Evolutionary conservation across 1,139 yeast genomes (phyloP).

Genomic region (Arxiozyma telluris): DNA sequence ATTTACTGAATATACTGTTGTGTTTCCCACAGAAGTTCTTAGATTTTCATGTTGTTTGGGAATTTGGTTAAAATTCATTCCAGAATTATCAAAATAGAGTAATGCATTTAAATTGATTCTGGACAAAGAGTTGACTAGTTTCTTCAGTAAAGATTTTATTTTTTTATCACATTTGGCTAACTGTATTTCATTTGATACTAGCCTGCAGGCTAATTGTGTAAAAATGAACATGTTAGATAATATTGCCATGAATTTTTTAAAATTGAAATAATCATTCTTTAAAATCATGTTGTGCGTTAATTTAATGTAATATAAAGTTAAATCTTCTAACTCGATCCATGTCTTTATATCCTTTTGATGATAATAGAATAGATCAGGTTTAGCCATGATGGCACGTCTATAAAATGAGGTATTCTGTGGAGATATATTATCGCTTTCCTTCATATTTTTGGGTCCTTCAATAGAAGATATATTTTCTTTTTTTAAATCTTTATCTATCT

Average conservation of each 20-base stretch:
- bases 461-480: not conserved
- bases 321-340: slow-evolving; percentile 47
- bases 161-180: slow-evolving; percentile 39
- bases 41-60: not conserved
- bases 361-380: slow-evolving; percentile 42
- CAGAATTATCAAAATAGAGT: slow-evolving; percentile 37
- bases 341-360: slow-evolving; percentile 48
- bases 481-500: not conserved
- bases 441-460: not conserved
- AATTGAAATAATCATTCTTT: slow-evolving; percentile 42
- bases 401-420: not conserved
- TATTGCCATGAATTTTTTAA: slow-evolving; percentile 43
- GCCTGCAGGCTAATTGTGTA: slow-evolving; percentile 43
- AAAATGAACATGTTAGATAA: slow-evolving; percentile 42
- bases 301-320: slow-evolving; percentile 40
- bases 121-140: slow-evolving; percentile 45
- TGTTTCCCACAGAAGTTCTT: not conserved
- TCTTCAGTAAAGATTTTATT: slow-evolving; percentile 41
- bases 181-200: slow-evolving; percentile 43
- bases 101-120: slow-evolving; percentile 54
- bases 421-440: not conserved
- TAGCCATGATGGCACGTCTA: slow-evolving; percentile 16
- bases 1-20: not conserved
- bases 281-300: slow-evolving; percentile 41
- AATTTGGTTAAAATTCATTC: not conserved